These are phyloP conservation scores for Elsinoe necatrix DNA, from an alignment of 2,329 filamentous ascomycete genomes.

Conservation along the genomic window DNA sequence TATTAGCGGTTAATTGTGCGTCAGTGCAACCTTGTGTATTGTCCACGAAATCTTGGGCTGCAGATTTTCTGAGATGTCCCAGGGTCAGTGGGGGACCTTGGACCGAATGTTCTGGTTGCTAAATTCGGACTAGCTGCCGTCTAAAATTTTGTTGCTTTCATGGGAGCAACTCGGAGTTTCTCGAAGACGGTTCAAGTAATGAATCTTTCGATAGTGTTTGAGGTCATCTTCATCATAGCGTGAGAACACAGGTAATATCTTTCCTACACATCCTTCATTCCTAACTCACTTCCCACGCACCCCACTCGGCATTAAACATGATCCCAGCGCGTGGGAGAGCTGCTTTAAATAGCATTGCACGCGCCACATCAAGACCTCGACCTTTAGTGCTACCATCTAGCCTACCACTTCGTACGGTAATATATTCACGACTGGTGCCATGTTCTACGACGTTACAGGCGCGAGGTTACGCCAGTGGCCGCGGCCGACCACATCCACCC, in stretches of 20 bases:
- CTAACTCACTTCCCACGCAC: neutral
- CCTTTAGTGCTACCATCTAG: neutral
- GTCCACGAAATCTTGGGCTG: neutral
- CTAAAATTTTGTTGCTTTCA: neutral
- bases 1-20: neutral
- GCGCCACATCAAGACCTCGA: neutral
- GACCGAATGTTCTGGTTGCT: too few species aligned
- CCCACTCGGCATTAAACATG: neutral
- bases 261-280: neutral
- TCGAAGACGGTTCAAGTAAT: neutral
- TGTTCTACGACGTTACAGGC: neutral
- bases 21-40: neutral
- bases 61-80: too few species aligned
- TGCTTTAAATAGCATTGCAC: neutral
- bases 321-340: neutral
- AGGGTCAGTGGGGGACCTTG: neutral
- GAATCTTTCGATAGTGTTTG: neutral
- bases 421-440: neutral
- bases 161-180: neutral
- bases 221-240: neutral
- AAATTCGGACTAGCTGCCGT: neutral
- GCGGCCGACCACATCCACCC: slow-evolving; percentile 67
- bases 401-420: too few species aligned
- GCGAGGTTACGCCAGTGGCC: slow-evolving; percentile 30
- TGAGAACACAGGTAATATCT: neutral